Base-by-base conservation (phyloP, 2,329 filamentous ascomycete genomes). In the Tolypocladium cylindrosporum region DNA sequence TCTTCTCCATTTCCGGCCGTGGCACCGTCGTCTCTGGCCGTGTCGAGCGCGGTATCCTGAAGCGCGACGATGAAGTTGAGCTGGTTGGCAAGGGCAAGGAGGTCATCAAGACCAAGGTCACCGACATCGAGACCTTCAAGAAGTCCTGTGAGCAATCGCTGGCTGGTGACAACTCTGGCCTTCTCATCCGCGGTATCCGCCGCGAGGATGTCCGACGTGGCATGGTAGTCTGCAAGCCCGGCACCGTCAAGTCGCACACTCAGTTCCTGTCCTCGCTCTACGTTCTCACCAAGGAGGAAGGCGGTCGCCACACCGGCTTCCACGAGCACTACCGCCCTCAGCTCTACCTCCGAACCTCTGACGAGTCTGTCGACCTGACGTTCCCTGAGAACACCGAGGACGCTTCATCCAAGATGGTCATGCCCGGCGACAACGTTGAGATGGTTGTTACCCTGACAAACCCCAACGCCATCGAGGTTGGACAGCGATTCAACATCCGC, bases 101-200 rank as follows among this genome's bases (percentile, higher is more conserved):
- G 52, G 78, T 90, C 65, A 90, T 97, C 82, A 97, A 95, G 86
- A 97, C 94, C 76, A 97, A 97, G 83, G 93, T 99, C 64, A 99
- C 94, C 70, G 95, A 99, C 72, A 97, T 99, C 67, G 94, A 99
- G 82, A 99, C 93, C 65, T 99, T 99, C 84, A 97, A 97, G 85
- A 99, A 99, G 85, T 95, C 91, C 55, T 97, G 94, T 77, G 92
- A 97, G 59, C 91, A 96, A 78, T 96, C 93, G 60, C 86, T 90
- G 68, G 94, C 94, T 61, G 94, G 94, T 75, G 94, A 99, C 78
- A 99, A 97, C 86, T 97, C 94, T 34, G 94, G 94, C 71, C 89
- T 99, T 42, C 85, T 99, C 57, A 88, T 99, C 75, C 91, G 94
- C 78, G 93, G 94, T 82, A 78, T 99, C 71, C 92, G 91, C 78